Evolutionary conservation across 2,329 filamentous ascomycete species (phyloP).

Genomic region (Keithomyces neogunnii): DNA sequence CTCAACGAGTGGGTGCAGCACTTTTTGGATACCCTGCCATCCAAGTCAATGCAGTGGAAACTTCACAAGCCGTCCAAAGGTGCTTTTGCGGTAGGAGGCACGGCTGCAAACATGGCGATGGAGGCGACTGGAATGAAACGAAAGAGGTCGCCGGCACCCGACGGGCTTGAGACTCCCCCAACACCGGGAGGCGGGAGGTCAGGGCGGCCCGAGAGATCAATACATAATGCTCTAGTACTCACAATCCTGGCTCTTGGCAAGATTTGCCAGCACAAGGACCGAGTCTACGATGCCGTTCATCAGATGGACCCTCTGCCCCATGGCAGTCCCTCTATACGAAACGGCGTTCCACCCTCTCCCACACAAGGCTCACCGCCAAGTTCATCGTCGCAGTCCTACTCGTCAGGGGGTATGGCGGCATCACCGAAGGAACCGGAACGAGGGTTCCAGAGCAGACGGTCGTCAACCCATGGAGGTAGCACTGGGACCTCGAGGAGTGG

Average conservation of each 20-base stretch:
- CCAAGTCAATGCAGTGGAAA: slow-evolving; percentile 15
- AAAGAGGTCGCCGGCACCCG: slow-evolving; percentile 43
- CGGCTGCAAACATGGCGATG: slow-evolving; percentile 13
- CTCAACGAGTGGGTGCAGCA: slow-evolving; percentile 44
- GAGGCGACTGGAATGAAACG: slow-evolving; percentile 37
- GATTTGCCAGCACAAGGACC: slow-evolving; percentile 54
- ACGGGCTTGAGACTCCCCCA: slow-evolving; percentile 21
- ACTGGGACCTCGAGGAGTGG: slow-evolving; percentile 13
- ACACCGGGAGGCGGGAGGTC: slow-evolving; percentile 27
- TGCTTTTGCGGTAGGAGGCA: slow-evolving; percentile 23
- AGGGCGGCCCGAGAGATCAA: slow-evolving; percentile 52
- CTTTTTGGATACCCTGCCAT: slow-evolving; percentile 41
- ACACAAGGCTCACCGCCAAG: slow-evolving; percentile 46
- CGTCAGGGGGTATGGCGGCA: slow-evolving; percentile 35
- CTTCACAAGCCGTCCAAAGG: slow-evolving; percentile 19
- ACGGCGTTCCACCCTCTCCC: slow-evolving; percentile 44
- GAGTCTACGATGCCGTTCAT: slow-evolving; percentile 49
- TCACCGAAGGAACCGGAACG: slow-evolving; percentile 46
- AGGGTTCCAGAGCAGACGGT: slow-evolving; percentile 36
- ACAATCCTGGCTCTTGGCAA: slow-evolving; percentile 80
- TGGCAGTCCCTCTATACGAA: slow-evolving; percentile 33
- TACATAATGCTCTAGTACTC: slow-evolving; percentile 74
- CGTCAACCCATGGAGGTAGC: slow-evolving; percentile 37
- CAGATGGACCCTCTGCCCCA: slow-evolving; percentile 21
- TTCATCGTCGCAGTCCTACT: slow-evolving; percentile 36